phyloP scores from a whole-genome alignment of 441 rosid species.

The Erodium chrysanthum region DNA sequence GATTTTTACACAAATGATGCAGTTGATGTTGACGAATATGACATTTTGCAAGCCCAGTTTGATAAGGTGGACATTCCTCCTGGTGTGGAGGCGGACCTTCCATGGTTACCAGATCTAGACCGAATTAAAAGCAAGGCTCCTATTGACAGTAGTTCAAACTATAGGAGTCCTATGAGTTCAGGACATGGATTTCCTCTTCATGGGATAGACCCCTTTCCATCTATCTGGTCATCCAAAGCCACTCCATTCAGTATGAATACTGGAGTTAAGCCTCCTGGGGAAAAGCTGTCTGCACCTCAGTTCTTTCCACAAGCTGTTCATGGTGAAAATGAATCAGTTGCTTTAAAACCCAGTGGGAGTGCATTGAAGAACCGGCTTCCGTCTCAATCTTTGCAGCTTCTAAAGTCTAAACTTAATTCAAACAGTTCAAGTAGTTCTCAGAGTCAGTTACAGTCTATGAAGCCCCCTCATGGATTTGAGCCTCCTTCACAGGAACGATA shows the following conservation, averaged over 20 bases:
- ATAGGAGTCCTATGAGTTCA: conserved; percentile 8
- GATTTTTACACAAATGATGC: conserved; percentile 24
- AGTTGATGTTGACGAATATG: conserved; percentile 36
- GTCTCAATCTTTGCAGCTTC: conserved; percentile 10
- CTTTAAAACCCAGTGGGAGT: conserved; percentile 22
- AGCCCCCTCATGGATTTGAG: conserved; percentile 17
- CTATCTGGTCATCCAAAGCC: conserved; percentile 17
- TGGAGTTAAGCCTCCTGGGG: conserved; percentile 20
- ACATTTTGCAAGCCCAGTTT: conserved; percentile 50
- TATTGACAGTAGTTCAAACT: conserved; percentile 21
- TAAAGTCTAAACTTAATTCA: conserved; percentile 22
- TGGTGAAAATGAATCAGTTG: conserved; percentile 20
- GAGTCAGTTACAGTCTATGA: conserved; percentile 15
- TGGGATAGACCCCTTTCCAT: conserved; percentile 15
- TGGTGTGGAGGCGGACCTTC: conserved; percentile 66
- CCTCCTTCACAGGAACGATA: conserved; percentile 13
- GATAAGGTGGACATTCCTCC: conserved; percentile 60
- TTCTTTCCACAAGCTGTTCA: conserved; percentile 17
- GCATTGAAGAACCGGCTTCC: conserved; percentile 19
- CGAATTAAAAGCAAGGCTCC: conserved; percentile 19
- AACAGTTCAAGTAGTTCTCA: conserved; percentile 22
- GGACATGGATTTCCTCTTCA: conserved; percentile 2
- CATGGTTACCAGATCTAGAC: conserved; percentile 38
- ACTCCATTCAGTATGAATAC: conserved; percentile 19
- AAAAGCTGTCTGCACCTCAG: conserved; percentile 19